These are phyloP conservation scores for Phoma sp. DNA, from an alignment of 2,329 filamentous ascomycete species.

Conservation along the genomic window DNA sequence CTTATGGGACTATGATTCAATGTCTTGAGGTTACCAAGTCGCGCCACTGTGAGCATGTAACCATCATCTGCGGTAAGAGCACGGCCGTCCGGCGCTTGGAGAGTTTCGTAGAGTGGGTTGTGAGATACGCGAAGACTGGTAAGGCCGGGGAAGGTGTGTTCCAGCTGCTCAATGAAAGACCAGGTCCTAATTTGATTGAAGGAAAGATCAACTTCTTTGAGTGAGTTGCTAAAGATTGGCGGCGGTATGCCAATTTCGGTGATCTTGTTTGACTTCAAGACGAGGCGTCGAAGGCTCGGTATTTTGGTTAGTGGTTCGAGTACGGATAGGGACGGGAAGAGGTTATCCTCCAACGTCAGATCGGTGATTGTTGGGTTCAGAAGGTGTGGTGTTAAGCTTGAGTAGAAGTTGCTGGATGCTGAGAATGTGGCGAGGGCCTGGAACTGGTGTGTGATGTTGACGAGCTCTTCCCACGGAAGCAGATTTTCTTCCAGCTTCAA, in stretches of 20 bases:
- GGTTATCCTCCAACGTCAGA: slow-evolving; percentile 75
- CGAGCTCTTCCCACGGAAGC: slow-evolving; percentile 48
- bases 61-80: slow-evolving; percentile 72
- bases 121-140: slow-evolving; percentile 78
- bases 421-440: slow-evolving; percentile 61
- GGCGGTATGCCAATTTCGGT: slow-evolving; percentile 43
- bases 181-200: slow-evolving; percentile 63
- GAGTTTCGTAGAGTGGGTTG: slow-evolving; percentile 79
- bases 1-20: slow-evolving; percentile 78
- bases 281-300: slow-evolving; percentile 56
- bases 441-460: slow-evolving; percentile 59
- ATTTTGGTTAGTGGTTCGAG: slow-evolving; percentile 67
- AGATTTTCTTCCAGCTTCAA: slow-evolving; percentile 59
- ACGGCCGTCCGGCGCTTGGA: slow-evolving; percentile 50
- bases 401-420: slow-evolving; percentile 48
- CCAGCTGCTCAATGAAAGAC: slow-evolving; percentile 74
- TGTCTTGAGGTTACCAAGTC: slow-evolving; percentile 69
- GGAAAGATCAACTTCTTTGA: slow-evolving; percentile 53
- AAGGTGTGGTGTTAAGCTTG: slow-evolving; percentile 36
- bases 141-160: slow-evolving; percentile 73
- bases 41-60: slow-evolving; percentile 86
- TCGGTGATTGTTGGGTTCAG: slow-evolving; percentile 64
- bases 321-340: slow-evolving; percentile 66
- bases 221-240: slow-evolving; percentile 38
- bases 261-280: slow-evolving; percentile 79